Base-by-base conservation (phyloP, 2,329 filamentous ascomycete species). In the Phaeophleospora eucalypticola region DNA sequence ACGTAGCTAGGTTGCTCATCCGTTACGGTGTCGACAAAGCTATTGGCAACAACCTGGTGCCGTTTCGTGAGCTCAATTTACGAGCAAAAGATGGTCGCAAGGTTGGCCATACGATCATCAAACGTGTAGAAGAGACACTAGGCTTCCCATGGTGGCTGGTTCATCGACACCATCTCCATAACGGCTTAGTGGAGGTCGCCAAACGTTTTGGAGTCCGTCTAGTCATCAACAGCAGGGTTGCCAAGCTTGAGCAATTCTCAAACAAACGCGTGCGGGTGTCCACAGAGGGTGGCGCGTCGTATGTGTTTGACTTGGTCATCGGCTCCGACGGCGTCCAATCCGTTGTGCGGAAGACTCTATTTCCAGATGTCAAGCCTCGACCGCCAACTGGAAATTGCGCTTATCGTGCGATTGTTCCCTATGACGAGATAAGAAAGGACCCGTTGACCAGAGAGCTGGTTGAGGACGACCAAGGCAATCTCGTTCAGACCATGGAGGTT, bases 151-250 rank as follows among this genome's bases (percentile, higher is more conserved):
- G 72, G 64, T 74, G 71, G 68, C 62, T 76, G 14, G 73, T 76
- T 9, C 72, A 76, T 40, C 62, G 60, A 19, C 71, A 72, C 10
- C 71, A 76, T 57, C 63, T 77, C 4, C 74, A 76, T 46, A 61
- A 65, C 15, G 70, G 71, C 12, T 59, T 76, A 2, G 65, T 67
- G 10, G 58, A 69, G 17, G 62, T 71, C 12, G 71, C 72, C 1
- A 53, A 62, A 17, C 54, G 63, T 12, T 57, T 65, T 12, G 73
- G 72, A 1, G 69, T 67, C 1, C 53, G 58, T 3, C 58, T 75
- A 21, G 47, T 67, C 19, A 67, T 73, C 9, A 52, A 61, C 16
- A 66, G 66, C 15, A 62, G 66, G 29, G 70, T 75, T 4, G 48
- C 50, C 2, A 53, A 58, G 12, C 52, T 74, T 6, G 41, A 63